Conservation (phyloP, 805 yeast species). For the Cyberlindnera bimundalis region DNA sequence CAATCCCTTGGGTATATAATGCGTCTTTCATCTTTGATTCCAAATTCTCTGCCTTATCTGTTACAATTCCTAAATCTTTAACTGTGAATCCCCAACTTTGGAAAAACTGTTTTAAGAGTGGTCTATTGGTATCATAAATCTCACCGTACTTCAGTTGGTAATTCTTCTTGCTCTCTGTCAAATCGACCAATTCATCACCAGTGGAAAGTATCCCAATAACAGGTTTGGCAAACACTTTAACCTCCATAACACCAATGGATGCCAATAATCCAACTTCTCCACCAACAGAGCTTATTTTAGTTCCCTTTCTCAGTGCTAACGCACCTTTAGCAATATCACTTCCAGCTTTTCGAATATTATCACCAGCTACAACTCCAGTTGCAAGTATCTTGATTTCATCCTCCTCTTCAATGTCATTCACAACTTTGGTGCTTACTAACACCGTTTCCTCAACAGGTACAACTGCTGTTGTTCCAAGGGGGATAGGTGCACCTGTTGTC, state of each 20-base stretch:
- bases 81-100: slow-evolving; percentile 35
- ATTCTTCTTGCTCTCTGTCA: slow-evolving; percentile 12
- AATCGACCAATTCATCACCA: slow-evolving; percentile 47
- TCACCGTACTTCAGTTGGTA: slow-evolving; percentile 35
- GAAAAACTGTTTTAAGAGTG: slow-evolving; percentile 38
- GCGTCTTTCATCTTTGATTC: slow-evolving; percentile 22
- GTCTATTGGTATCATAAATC: slow-evolving; percentile 49
- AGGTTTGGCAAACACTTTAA: slow-evolving; percentile 41
- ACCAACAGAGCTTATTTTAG: slow-evolving; percentile 38
- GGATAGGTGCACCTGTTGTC: slow-evolving; percentile 57
- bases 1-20: slow-evolving; percentile 30
- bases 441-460: slow-evolving; percentile 52
- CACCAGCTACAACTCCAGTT: slow-evolving; percentile 35
- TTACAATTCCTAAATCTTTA: slow-evolving; percentile 48
- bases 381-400: slow-evolving; percentile 39
- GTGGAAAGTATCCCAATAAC: slow-evolving; percentile 46
- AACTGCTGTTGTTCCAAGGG: slow-evolving; percentile 50
- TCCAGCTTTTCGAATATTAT: slow-evolving; percentile 46
- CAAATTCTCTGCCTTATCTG: slow-evolving; percentile 36
- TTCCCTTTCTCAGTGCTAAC: slow-evolving; percentile 35
- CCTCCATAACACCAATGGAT: slow-evolving; percentile 39
- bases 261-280: slow-evolving; percentile 50
- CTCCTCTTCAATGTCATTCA: slow-evolving; percentile 41
- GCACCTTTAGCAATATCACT: slow-evolving; percentile 43
- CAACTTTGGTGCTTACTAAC: slow-evolving; percentile 29